Base-by-base conservation (phyloP, 768 basidiomycete genomes). In the Roridomyces roridus region DNA sequence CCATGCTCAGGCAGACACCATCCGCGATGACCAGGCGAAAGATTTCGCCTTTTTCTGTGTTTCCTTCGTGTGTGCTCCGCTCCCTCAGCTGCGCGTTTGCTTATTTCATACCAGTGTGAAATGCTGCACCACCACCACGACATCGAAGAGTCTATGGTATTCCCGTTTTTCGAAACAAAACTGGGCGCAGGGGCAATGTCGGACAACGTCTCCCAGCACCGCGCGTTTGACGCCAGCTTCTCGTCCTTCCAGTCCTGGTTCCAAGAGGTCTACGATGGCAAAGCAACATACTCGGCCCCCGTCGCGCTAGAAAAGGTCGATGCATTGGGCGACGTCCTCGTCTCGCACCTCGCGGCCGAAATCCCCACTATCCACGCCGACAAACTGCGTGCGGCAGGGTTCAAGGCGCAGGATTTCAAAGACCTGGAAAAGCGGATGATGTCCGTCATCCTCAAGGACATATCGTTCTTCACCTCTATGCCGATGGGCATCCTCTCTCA, bases 231-330 rank as follows among this genome's bases (percentile, higher is more conserved):
- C 18, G 64, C 66, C 7, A 59, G 67, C 8, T 50, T 73, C 7
- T 57, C 64, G 8, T 65, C 65, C 21, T 55, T 67, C 3, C 64
- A 68, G 51, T 51, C 42, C 18, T 70, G 70, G 21, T 76, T 87
- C 54, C 77, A 85, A 57, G 82, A 85, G 31, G 82, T 88, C 10
- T 80, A 84, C 64, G 82, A 77, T 41, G 78, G 87, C 29, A 80
- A 84, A 34, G 73, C 77, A 45, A 77, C 82, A 58, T 88, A 88
- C 62, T 82, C 86, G 57, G 67, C 62, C 0, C 39, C 58, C 11
- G 31, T 52, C 14, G 46, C 72, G n/a, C 25, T 69, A 5, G 50
- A 52, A 4, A 69, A 65, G 44, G 62, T 73, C 39, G 62, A 69
- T 34, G 40, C 41, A 7, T 73, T 73, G 29, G 60, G 61, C 3